Percentiles rank a stretch among this genome's conserved stretches.
Conservation (phyloP, 73 alveolate species). For the Paramecium biaurelia region DNA sequence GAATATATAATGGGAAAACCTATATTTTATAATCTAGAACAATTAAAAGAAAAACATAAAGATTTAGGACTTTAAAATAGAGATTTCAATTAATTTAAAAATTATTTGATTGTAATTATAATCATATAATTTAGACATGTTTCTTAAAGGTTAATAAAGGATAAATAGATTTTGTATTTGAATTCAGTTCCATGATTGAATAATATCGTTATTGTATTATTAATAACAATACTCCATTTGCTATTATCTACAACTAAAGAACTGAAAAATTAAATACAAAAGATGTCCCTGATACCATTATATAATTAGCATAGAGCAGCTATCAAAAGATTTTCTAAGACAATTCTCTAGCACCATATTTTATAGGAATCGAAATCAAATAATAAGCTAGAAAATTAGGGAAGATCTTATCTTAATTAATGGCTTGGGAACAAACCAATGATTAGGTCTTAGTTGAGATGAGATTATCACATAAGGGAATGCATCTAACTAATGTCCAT, state of each 20-base stretch:
- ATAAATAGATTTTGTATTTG: not conserved
- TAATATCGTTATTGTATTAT: not conserved
- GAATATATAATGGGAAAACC: constrained; percentile 36
- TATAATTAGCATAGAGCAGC: not conserved
- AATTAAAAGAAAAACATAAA: not conserved
- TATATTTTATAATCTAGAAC: not conserved
- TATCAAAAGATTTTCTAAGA: not conserved
- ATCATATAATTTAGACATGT: not conserved
- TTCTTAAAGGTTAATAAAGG: not conserved
- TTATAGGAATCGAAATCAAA: not conserved
- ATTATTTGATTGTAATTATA: constrained; percentile 10
- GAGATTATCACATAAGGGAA: not conserved
- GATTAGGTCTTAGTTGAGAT: not conserved
- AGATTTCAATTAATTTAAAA: constrained; percentile 14
- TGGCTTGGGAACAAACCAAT: not conserved
- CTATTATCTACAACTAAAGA: not conserved
- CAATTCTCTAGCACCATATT: not conserved
- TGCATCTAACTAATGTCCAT: constrained; percentile 36
- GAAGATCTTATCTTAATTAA: not conserved
- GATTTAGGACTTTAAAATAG: not conserved
- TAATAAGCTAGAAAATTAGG: constrained; percentile 22
- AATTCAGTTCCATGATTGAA: not conserved
- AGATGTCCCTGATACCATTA: not conserved
- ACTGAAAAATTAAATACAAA: not conserved
- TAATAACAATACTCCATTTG: not conserved